Base-by-base conservation (phyloP, 2,329 filamentous ascomycete genomes). In the Drechslerella coelobrocha region DNA sequence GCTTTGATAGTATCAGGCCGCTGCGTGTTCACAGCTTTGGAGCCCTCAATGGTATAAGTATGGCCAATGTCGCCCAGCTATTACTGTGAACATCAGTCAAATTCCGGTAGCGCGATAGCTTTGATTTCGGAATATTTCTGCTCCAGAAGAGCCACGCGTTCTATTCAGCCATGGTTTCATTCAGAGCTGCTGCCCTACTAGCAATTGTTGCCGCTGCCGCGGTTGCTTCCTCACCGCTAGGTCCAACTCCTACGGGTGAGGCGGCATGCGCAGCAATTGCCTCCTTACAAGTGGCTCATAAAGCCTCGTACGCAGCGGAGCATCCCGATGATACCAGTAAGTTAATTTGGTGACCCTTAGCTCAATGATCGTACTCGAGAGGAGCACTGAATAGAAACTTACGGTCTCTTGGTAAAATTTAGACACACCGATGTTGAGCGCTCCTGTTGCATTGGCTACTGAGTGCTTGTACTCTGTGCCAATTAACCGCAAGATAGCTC, bases 391-490 rank as follows among this genome's bases (percentile, higher is more conserved):
- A 19, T 45, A 21, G 17, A n/a, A 19, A 10, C 3, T 45, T 43
- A 26, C 1, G 48, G 10, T 10, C 31, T 12, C 21, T n/a, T 24
- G 5, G 12, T 17, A 7, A 17, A 27, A 3, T 45, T 41, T 47
- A 71, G 66, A 34, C 26, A 71, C 59, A 0, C 66, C 66, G 2
- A 54, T 63, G 59, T 59, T 71, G 59, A 55, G 48, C 2, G 68
- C 68, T 21, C 68, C 68, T 12, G 68, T 60, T 17, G 68, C 68
- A 7, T 27, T 72, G 19, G 68, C 61, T 34, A 61, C 54, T 2
- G 68, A 65, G 48, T 72, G 68, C 24, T 34, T 72, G 10, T 61
- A 55, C 55, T 72, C 68, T 48, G 61, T 72, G 19, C 61, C 68
- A 41, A 66, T 72, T 24, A 53, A 72, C 14, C 54, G 59, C 6